Percentiles rank a stretch among this genome's conserved stretches.
These are phyloP conservation scores for Fusarium nanum DNA, from an alignment of 2,329 filamentous ascomycete genomes.

Conservation along the genomic window DNA sequence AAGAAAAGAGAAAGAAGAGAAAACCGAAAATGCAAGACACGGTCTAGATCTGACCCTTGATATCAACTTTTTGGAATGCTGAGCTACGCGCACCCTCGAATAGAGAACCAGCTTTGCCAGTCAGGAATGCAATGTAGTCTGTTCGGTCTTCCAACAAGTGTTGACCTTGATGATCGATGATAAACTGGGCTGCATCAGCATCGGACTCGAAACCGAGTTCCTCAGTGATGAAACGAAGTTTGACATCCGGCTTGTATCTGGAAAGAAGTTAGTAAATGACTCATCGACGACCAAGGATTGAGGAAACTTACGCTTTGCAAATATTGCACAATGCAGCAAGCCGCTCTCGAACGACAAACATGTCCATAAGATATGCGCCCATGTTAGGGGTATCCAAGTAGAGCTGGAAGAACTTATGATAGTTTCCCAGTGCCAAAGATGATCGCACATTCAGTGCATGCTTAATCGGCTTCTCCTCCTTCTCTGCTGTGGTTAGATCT, in stretches of 20 bases:
- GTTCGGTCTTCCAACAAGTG: constrained; percentile 81
- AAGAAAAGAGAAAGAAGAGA: constrained; percentile 18
- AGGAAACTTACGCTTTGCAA: constrained; percentile 85
- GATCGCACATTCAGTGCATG: constrained; percentile 93
- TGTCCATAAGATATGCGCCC: constrained; percentile 98
- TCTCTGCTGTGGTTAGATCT: constrained; percentile 98
- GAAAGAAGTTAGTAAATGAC: constrained; percentile 57
- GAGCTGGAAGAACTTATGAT: constrained; percentile 97
- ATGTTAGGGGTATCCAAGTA: constrained; percentile 96
- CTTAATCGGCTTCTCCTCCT: constrained; percentile 83
- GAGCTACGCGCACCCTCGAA: constrained; percentile 80
- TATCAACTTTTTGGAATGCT: constrained; percentile 90
- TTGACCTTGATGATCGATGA: constrained; percentile 82
- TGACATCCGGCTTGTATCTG: constrained; percentile 93
- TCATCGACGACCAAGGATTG: neutral
- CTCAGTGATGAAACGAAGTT: constrained; percentile 91
- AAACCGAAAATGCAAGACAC: constrained; percentile 20
- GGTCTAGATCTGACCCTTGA: constrained; percentile 92
- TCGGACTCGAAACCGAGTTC: constrained; percentile 96
- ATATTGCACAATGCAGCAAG: constrained; percentile 90
- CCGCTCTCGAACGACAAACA: constrained; percentile 95
- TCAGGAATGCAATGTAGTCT: constrained; percentile 78
- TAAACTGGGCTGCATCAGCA: constrained; percentile 88
- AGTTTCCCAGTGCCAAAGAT: constrained; percentile 91
- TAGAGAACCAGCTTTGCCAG: constrained; percentile 75